Percentiles rank a stretch among this genome's conserved stretches.
Conservation (phyloP, 164 flowering plant genomes). For the Taxillus chinensis region DNA sequence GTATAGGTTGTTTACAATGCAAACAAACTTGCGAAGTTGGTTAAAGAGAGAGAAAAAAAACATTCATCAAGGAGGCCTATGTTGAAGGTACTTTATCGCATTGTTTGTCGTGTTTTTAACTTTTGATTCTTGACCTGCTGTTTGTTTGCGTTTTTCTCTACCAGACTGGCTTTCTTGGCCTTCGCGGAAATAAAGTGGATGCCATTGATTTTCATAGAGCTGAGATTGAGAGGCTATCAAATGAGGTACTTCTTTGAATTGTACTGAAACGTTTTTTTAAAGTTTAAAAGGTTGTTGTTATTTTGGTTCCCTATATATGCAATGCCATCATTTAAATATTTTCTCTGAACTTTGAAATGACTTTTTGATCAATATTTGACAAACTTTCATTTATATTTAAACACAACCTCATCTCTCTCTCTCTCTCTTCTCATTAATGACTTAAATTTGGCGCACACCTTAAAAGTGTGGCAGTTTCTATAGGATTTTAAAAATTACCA, state of each 20-base stretch:
- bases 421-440: no score
- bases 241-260: constrained; percentile 15
- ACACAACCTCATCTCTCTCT: no score
- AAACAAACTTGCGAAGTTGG: constrained; percentile 50
- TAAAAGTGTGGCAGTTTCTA: no score
- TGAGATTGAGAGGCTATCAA: constrained; percentile 41
- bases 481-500: no score
- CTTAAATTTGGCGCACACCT: no score
- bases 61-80: constrained; percentile 31
- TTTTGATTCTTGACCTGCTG: neutral
- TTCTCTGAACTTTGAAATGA: no score
- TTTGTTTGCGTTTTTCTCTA: neutral
- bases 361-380: no score
- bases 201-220: constrained; percentile 42
- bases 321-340: neutral
- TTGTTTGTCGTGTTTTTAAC: no score
- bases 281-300: neutral
- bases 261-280: neutral
- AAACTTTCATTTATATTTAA: no score
- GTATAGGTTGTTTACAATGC: constrained; percentile 57
- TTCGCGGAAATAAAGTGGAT: constrained; percentile 51
- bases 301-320: neutral
- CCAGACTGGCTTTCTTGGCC: constrained; percentile 66
- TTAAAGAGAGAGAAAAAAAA: constrained; percentile 35
- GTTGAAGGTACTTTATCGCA: constrained; percentile 32